Evolutionary conservation across 306 rosid genomes (phyloP), one percentile per base, ranked within the genome.

Genomic region (Castanospermum australe): DNA sequence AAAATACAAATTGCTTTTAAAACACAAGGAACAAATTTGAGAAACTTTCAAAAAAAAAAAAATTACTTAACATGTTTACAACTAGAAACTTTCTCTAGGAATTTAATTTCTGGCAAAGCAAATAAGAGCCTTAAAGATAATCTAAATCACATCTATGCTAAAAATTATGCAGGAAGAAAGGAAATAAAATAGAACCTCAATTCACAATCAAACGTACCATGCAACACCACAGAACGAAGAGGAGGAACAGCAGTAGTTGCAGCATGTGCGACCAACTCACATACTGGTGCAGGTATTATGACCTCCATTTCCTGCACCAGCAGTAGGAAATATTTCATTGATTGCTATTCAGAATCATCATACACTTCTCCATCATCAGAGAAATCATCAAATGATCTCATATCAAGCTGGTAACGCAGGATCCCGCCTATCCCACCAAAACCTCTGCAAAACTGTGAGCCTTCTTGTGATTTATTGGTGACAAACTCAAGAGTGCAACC

Each of bases 341-440:
- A 86, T 83, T 83, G 89, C 89, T 86, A 86, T 83, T 86, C 89
- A 64, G 88, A 84, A 13, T 86, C 89, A 10, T 76, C 88, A 38
- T 42, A 79, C 9, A 54, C 79, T 8, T 84, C 90, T 38, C 81
- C 97, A 71, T 90, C 90, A 1, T 85, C 94, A 81, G 98, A 93
- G 36, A 92, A 74, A 28, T 91, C 98, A 66, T 93, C 98, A 35
- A 93, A 85, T 6, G 98, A 57, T 42, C 98, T 85, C 81, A 93
- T 93, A 77, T 93, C 98, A 52, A 93, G 94, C 91, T 93, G 98
- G 88, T 93, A 93, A 4, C 98, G 98, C 83, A 93, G 85, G 80
- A 93, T 88, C 24, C 98, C 98, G 36, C 98, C 98, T 56, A 93
- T 91, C 51, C 98, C 98, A 66, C 98, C 98, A 61, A 93, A 93